Evolutionary conservation across 768 basidiomycete species (phyloP).

Genomic region (Nidularia sp.): DNA sequence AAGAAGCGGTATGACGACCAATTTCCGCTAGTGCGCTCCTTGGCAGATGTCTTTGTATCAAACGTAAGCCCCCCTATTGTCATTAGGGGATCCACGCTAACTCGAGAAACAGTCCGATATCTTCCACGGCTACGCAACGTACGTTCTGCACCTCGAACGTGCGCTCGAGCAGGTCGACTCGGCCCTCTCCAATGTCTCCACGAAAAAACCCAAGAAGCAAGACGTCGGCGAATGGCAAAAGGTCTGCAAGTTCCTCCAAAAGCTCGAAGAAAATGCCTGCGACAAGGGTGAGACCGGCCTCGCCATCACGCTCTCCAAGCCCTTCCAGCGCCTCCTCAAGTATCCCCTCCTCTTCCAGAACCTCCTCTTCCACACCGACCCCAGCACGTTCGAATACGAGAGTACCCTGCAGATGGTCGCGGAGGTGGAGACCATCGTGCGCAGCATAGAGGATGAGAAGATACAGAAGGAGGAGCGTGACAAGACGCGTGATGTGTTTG

Average conservation of each 20-base stretch:
- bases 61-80: conserved; percentile 58
- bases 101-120: conserved; percentile 70
- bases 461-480: conserved; percentile 94
- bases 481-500: conserved; percentile 91
- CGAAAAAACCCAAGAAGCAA: conserved; percentile 80
- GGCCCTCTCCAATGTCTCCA: conserved; percentile 58
- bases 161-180: conserved; percentile 87
- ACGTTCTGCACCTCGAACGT: conserved; percentile 90
- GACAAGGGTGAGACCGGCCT: conserved; percentile 93
- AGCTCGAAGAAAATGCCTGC: conserved; percentile 73
- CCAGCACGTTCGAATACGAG: conserved; percentile 96
- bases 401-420: conserved; percentile 94
- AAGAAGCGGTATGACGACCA: conserved; percentile 93
- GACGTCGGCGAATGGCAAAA: conserved; percentile 76
- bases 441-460: conserved; percentile 98
- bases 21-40: conserved; percentile 86
- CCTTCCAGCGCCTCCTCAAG: conserved; percentile 94
- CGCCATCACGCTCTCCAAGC: conserved; percentile 93
- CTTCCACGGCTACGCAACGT: conserved; percentile 89
- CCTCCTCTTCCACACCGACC: conserved; percentile 93
- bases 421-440: conserved; percentile 93
- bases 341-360: conserved; percentile 98
- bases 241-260: conserved; percentile 68
- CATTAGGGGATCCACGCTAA: neutral
- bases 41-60: conserved; percentile 94